A percentile compares a stretch with the other conserved stretches of the same genome.
phyloP scores from a whole-genome alignment of 371 early-diverging fungal genomes.

The Gilbertella persicaria region DNA sequence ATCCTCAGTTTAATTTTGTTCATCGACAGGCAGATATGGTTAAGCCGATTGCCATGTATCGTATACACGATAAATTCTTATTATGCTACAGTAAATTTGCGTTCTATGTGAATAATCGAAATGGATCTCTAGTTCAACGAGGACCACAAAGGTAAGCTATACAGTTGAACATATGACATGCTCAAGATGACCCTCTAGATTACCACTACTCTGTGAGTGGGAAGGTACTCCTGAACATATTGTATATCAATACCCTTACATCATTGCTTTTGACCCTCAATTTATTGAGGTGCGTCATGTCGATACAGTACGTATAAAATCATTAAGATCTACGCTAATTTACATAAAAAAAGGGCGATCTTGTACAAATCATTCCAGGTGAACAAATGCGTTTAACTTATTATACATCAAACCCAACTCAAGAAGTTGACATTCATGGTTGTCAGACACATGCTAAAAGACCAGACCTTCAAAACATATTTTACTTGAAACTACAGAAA shows the following conservation, averaged over 20 bases:
- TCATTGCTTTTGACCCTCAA: slow-evolving; percentile 82
- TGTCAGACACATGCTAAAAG: slow-evolving; percentile 28
- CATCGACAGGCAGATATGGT: slow-evolving; percentile 60
- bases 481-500: slow-evolving; percentile 10
- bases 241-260: slow-evolving; percentile 77
- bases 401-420: slow-evolving; percentile 11
- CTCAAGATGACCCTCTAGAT: not conserved
- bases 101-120: slow-evolving; percentile 78
- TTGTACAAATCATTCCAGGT: slow-evolving; percentile 52
- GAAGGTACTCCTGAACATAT: slow-evolving; percentile 60
- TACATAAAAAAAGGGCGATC: slow-evolving; percentile 37
- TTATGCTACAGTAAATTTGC: slow-evolving; percentile 89
- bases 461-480: slow-evolving; percentile 23
- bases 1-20: slow-evolving; percentile 75
- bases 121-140: slow-evolving; percentile 39
- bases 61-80: slow-evolving; percentile 63
- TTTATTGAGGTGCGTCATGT: slow-evolving; percentile 91
- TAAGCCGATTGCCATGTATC: slow-evolving; percentile 79
- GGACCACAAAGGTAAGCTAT: slow-evolving; percentile 37
- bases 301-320: slow-evolving; percentile 61
- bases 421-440: slow-evolving; percentile 23
- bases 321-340: not conserved
- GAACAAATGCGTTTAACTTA: slow-evolving; percentile 41
- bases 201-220: slow-evolving; percentile 39
- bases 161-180: not conserved